These are phyloP conservation scores for Lasiosphaeris hirsuta DNA, from an alignment of 495 filamentous ascomycete genomes.

Conservation along the genomic window DNA sequence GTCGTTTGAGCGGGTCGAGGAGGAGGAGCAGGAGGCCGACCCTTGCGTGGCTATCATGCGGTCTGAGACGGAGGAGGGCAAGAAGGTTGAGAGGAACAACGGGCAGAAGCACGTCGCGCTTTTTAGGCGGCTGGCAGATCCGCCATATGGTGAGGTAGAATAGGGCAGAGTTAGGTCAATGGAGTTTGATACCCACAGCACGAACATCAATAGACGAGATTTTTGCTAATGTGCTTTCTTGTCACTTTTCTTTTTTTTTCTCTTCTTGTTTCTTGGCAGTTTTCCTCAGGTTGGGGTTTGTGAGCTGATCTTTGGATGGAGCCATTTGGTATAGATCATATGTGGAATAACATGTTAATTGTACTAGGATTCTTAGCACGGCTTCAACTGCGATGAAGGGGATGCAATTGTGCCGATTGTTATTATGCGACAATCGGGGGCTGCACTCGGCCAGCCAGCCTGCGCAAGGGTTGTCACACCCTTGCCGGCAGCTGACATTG, in stretches of 20 bases:
- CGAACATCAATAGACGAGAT: not conserved
- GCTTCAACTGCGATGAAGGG: not conserved
- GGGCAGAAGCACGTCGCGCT: slow-evolving; percentile 85
- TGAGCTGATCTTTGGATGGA: too few relatives aligned
- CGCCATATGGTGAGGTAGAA: slow-evolving; percentile 49
- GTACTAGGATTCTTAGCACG: not conserved
- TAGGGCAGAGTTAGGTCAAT: not conserved
- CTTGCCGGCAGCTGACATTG: slow-evolving; percentile 7
- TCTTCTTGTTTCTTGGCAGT: too few relatives aligned
- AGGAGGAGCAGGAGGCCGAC: slow-evolving; percentile 67
- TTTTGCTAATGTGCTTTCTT: not conserved
- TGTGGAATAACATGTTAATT: too few relatives aligned
- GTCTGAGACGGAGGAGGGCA: slow-evolving; percentile 90
- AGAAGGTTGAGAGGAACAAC: slow-evolving; percentile 89
- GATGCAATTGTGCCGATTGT: not conserved
- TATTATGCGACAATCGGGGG: not conserved
- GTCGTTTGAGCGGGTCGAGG: slow-evolving; percentile 60
- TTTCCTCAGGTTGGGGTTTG: too few relatives aligned
- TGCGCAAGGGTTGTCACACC: not conserved
- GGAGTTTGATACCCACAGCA: not conserved
- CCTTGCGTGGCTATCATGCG: slow-evolving; percentile 77
- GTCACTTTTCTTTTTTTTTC: too few relatives aligned
- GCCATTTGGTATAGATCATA: too few relatives aligned
- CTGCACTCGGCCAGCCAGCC: too few relatives aligned
- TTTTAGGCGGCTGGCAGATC: slow-evolving; percentile 77